A percentile compares a stretch with the other conserved stretches of the same genome.
phyloP scores from a whole-genome alignment of 108 stramenopile species.

The Stephanodiscus triporus region DNA sequence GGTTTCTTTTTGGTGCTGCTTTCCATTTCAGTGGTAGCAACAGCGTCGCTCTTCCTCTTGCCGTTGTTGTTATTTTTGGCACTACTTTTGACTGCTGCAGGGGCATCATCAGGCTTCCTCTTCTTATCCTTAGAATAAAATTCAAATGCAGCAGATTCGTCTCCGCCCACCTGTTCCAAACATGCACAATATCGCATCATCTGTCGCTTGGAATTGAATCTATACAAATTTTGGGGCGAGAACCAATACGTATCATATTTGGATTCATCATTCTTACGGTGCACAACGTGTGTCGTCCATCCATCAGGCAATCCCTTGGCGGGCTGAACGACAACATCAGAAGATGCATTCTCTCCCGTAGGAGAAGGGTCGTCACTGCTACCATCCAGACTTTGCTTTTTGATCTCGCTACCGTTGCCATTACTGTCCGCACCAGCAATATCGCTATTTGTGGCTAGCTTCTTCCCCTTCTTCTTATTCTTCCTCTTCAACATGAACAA shows the following conservation, averaged over 20 bases:
- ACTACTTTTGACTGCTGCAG: background rate
- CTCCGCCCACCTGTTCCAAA: background rate
- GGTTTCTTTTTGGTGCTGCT: too few species aligned
- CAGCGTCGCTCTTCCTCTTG: background rate
- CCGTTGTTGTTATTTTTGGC: background rate
- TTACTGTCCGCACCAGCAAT: too few species aligned
- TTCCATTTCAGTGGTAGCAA: too few species aligned
- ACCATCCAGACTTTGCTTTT: too few species aligned
- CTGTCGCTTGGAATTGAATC: background rate
- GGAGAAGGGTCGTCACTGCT: background rate
- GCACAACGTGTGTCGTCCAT: background rate
- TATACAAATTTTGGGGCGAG: background rate
- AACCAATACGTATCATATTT: background rate
- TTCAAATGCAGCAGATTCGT: background rate
- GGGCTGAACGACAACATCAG: background rate
- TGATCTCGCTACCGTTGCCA: too few species aligned
- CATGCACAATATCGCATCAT: background rate
- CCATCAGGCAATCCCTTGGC: background rate
- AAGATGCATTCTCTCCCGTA: background rate
- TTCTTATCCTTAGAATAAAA: background rate
- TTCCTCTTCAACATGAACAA: too few species aligned
- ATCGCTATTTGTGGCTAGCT: too few species aligned
- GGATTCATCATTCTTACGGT: background rate
- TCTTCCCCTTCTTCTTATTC: too few species aligned
- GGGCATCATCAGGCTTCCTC: background rate